Percentiles rank a stretch among this genome's conserved stretches.
Evolutionary conservation across 176 grass and related monocot genomes (phyloP).

Genomic region (Carex myosuroides): DNA sequence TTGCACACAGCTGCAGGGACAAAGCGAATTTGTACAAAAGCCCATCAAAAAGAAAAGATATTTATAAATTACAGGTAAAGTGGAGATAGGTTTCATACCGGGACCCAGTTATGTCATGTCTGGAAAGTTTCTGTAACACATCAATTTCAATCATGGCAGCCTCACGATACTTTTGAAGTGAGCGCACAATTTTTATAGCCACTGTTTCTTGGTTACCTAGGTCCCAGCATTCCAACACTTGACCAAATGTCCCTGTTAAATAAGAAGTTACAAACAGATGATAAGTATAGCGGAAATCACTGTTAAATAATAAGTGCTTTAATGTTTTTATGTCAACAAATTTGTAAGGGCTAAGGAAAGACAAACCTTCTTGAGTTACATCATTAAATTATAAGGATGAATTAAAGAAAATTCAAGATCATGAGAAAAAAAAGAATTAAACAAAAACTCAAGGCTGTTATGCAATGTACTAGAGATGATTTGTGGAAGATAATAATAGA

Average conservation of each 20-base stretch:
- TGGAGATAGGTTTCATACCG: slow-evolving; percentile 50
- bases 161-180: slow-evolving; percentile 91
- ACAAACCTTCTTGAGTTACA: neutral
- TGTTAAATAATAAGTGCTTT: neutral
- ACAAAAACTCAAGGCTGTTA: neutral
- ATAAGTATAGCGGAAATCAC: neutral
- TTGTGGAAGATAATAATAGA: neutral
- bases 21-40: slow-evolving; percentile 62
- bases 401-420: neutral
- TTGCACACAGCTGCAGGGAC: slow-evolving; percentile 98
- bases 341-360: neutral
- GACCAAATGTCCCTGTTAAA: slow-evolving; percentile 85
- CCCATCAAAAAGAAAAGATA: slow-evolving; percentile 62
- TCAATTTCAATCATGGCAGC: slow-evolving; percentile 99
- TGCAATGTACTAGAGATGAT: slow-evolving; percentile 2
- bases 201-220: slow-evolving; percentile 88
- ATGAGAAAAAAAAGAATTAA: neutral
- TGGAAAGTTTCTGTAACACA: slow-evolving; percentile 77
- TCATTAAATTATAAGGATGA: neutral
- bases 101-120: slow-evolving; percentile 60
- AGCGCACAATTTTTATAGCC: slow-evolving; percentile 84
- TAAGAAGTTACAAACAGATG: neutral
- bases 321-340: neutral
- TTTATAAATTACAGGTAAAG: slow-evolving; percentile 24
- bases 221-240: slow-evolving; percentile 98